These are phyloP conservation scores for Diaporthe sp. DNA, from an alignment of 2,329 filamentous ascomycete genomes.

Conservation along the genomic window DNA sequence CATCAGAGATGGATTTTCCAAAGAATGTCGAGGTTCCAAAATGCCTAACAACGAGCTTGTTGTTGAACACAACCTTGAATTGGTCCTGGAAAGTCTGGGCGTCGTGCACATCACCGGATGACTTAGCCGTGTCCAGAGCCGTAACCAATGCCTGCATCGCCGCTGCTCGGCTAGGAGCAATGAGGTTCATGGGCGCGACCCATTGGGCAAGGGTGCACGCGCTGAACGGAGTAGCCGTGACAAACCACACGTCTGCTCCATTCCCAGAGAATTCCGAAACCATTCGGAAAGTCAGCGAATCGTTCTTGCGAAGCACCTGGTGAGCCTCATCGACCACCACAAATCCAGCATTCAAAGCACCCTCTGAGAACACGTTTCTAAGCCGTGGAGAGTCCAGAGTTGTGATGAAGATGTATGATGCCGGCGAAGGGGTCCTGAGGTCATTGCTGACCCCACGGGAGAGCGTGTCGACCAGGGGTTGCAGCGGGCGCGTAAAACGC, in stretches of 20 bases:
- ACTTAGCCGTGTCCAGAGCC: neutral
- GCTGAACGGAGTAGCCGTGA: neutral
- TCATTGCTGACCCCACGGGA: neutral
- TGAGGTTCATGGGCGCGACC: neutral
- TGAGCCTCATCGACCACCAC: neutral
- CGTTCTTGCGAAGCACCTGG: neutral
- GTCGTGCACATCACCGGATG: neutral
- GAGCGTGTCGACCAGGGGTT: neutral
- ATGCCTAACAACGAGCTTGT: conserved; percentile 2
- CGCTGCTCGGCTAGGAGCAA: neutral
- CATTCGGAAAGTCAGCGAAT: neutral
- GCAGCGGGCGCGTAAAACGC: conserved; percentile 11
- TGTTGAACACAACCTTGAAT: neutral
- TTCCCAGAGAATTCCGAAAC: neutral
- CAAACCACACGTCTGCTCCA: conserved; percentile 6
- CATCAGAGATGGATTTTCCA: conserved; percentile 24
- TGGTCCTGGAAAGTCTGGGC: neutral
- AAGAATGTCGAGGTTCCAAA: conserved; percentile 19
- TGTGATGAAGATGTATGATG: conserved; percentile 18
- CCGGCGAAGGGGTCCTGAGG: neutral
- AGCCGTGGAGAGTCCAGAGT: neutral
- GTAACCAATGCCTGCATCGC: neutral
- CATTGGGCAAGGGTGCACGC: conserved; percentile 2
- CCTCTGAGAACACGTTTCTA: neutral
- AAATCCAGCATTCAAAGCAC: neutral